Conservation (phyloP, 192 early-diverging fungal species). For the Gaertneriomyces semiglobifer region DNA sequence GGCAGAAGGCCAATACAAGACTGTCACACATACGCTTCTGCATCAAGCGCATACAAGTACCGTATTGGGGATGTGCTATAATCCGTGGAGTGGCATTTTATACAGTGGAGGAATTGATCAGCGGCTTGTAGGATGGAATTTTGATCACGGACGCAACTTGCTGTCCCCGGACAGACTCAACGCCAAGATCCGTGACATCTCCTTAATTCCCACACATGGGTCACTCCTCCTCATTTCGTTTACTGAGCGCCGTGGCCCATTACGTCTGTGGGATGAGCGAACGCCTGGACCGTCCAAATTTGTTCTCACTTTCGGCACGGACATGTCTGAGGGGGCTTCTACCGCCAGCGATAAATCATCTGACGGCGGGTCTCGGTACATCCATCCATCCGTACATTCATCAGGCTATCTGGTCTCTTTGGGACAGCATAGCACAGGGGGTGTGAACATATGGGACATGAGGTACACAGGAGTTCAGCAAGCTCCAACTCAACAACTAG, state of each 20-base stretch:
- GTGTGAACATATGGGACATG: constrained; percentile 24
- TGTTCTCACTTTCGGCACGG: constrained; percentile 17
- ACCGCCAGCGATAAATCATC: background rate
- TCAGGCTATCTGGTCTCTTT: constrained; percentile 20
- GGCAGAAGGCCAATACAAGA: background rate
- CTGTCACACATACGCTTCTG: constrained; percentile 9
- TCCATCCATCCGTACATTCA: constrained; percentile 17
- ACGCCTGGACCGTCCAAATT: background rate
- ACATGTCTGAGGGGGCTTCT: background rate
- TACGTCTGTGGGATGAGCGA: constrained; percentile 23
- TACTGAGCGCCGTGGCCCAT: constrained; percentile 2
- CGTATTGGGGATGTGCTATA: constrained; percentile 10
- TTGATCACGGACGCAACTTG: constrained; percentile 2
- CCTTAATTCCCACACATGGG: constrained; percentile 12
- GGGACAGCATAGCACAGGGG: constrained; percentile 9
- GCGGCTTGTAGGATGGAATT: constrained; percentile 19
- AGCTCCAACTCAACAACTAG: too few relatives aligned
- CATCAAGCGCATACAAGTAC: constrained; percentile 20
- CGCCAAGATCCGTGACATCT: constrained; percentile 17
- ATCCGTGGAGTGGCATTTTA: constrained; percentile 12
- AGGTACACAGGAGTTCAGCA: background rate
- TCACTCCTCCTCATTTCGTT: constrained; percentile 24
- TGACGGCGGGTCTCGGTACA: constrained; percentile 8
- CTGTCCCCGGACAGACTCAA: constrained; percentile 10
- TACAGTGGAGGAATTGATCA: constrained; percentile 18